Conservation (phyloP, 2,329 filamentous ascomycete species). For the Phyllosticta citrichinensis region DNA sequence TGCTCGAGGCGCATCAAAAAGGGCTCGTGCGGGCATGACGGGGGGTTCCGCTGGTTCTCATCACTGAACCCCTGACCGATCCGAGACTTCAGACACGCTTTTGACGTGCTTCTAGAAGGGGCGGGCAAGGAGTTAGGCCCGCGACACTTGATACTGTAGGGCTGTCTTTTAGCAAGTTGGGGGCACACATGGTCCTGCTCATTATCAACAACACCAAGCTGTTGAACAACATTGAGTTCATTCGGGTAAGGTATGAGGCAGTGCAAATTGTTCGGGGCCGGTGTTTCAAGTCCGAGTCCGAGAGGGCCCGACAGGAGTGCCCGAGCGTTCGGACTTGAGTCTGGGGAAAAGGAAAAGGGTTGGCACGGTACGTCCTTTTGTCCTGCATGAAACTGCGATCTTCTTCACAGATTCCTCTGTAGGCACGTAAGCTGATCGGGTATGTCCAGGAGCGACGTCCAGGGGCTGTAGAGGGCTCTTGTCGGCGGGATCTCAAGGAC, state of each 20-base stretch:
- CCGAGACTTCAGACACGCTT: neutral
- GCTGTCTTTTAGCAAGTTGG: neutral
- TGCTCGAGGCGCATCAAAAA: neutral
- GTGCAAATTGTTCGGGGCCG: neutral
- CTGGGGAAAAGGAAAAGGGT: neutral
- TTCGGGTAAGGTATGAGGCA: neutral
- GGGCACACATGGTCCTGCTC: neutral
- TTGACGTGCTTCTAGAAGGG: neutral
- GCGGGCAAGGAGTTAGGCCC: neutral
- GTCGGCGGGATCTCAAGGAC: neutral
- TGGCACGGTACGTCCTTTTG: neutral
- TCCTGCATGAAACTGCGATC: neutral
- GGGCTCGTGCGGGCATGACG: neutral
- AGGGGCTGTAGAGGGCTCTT: neutral
- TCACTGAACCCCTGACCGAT: neutral
- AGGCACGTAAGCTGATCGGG: neutral
- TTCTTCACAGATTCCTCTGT: neutral
- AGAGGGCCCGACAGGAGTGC: neutral
- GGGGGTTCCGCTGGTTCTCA: neutral
- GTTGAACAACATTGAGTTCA: neutral
- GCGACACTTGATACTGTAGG: neutral
- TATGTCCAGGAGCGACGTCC: neutral
- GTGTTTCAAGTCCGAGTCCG: neutral
- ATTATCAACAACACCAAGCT: neutral
- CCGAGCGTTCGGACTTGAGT: neutral